Evolutionary conservation across 345 rosid species (phyloP).

Genomic region (Hypericum perforatum): DNA sequence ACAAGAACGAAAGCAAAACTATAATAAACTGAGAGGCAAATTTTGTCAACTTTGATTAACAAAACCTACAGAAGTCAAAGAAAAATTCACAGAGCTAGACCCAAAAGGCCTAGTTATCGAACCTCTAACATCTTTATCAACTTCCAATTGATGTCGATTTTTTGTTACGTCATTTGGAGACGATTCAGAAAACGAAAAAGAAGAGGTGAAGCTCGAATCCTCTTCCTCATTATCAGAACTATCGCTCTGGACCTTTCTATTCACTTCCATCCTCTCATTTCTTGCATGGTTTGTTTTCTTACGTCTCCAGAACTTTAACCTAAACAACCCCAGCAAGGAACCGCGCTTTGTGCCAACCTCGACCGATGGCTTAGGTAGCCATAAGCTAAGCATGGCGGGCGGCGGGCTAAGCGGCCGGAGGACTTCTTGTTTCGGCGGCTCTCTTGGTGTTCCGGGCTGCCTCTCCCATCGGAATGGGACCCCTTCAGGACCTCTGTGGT

Average conservation of each 20-base stretch:
- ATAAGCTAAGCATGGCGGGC: conserved; percentile 48
- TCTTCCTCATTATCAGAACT: conserved; percentile 18
- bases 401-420: conserved; percentile 37
- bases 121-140: too few species aligned
- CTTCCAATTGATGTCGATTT: too few species aligned
- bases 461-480: conserved; percentile 40
- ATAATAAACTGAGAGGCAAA: too few species aligned
- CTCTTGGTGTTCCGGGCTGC: conserved; percentile 30
- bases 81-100: too few species aligned
- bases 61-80: too few species aligned
- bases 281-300: conserved; percentile 1
- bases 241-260: conserved; percentile 8
- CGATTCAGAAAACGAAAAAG: not conserved
- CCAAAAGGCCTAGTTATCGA: too few species aligned
- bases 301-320: conserved; percentile 40
- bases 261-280: not conserved
- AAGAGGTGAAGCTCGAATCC: conserved; percentile 33
- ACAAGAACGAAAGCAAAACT: too few species aligned
- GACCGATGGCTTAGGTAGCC: conserved; percentile 45
- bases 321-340: conserved; percentile 18
- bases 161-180: too few species aligned
- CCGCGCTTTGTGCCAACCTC: conserved; percentile 11
- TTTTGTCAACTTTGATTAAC: too few species aligned
- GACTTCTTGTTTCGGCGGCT: conserved; percentile 9
- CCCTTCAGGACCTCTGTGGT: conserved; percentile 18